Percentiles rank a stretch among this genome's conserved stretches.
phyloP scores from a whole-genome alignment of 2,329 filamentous ascomycete species.

The Onygena corvina region DNA sequence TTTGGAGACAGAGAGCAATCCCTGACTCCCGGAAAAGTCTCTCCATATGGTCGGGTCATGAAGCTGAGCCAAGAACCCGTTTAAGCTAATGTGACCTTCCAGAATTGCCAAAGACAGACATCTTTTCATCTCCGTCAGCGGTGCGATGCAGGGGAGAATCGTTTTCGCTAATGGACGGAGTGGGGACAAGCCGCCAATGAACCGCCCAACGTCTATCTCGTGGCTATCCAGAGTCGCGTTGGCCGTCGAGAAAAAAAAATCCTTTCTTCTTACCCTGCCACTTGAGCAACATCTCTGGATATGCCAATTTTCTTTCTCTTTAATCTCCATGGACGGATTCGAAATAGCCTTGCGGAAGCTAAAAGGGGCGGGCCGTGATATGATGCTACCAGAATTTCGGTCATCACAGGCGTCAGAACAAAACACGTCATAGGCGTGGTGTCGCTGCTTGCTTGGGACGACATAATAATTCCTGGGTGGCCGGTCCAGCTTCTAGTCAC shows the following conservation, averaged over 20 bases:
- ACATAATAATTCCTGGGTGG: background rate
- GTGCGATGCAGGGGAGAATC: background rate
- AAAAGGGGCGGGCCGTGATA: slow-evolving; percentile 2
- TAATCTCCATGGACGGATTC: background rate
- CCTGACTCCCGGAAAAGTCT: background rate
- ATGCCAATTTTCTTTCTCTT: too few species aligned
- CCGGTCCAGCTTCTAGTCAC: background rate
- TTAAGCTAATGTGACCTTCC: slow-evolving; percentile 6
- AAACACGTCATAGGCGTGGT: too few species aligned
- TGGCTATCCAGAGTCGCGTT: background rate
- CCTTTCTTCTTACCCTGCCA: background rate
- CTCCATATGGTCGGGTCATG: background rate
- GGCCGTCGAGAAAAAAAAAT: background rate
- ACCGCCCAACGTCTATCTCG: background rate
- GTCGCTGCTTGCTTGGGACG: background rate
- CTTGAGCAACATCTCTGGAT: too few species aligned
- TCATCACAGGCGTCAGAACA: background rate
- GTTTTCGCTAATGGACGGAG: slow-evolving; percentile 4
- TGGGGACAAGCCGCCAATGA: slow-evolving; percentile 1
- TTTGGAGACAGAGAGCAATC: background rate
- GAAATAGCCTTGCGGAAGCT: background rate
- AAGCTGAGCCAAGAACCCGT: slow-evolving; percentile 5
- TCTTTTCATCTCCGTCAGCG: background rate
- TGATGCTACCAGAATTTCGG: background rate
- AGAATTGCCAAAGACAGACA: slow-evolving; percentile 3